Evolutionary conservation across 1,284 basidiomycete species (phyloP).

Genomic region (Sanguinoderma infundibulare): DNA sequence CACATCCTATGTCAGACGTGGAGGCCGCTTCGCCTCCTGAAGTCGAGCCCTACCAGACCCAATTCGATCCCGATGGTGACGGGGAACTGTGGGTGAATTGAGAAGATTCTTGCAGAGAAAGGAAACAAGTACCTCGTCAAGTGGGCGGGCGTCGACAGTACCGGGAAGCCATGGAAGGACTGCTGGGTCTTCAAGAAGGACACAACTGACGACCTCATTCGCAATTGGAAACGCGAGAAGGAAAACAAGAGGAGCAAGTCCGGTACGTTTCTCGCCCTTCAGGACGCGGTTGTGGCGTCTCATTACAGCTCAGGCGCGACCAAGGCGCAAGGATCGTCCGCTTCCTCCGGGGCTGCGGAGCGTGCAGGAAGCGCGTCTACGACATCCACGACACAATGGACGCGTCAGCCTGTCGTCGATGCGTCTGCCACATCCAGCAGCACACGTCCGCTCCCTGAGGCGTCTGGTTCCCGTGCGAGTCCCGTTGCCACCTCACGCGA

Average conservation of each 20-base stretch:
- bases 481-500: neutral
- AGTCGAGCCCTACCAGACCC: conserved; percentile 12
- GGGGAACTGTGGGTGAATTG: conserved; percentile 59
- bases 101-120: conserved; percentile 58
- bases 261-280: conserved; percentile 9
- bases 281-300: conserved; percentile 16
- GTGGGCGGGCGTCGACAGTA: conserved; percentile 68
- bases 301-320: neutral
- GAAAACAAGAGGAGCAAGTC: conserved; percentile 24
- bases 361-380: conserved; percentile 10
- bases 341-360: conserved; percentile 7
- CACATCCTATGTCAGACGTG: conserved; percentile 4
- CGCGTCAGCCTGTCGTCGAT: conserved; percentile 7
- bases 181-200: conserved; percentile 66
- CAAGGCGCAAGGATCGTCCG: conserved; percentile 1
- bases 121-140: conserved; percentile 52
- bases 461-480: neutral
- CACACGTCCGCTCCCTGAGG: neutral
- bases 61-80: conserved; percentile 34
- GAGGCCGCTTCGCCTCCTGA: neutral
- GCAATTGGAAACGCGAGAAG: conserved; percentile 55
- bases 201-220: conserved; percentile 59
- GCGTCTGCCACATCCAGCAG: neutral
- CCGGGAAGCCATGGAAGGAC: conserved; percentile 59
- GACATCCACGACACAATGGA: conserved; percentile 14